These are phyloP conservation scores for Kazachstania viticola DNA, from an alignment of 805 yeast species.

Conservation along the genomic window DNA sequence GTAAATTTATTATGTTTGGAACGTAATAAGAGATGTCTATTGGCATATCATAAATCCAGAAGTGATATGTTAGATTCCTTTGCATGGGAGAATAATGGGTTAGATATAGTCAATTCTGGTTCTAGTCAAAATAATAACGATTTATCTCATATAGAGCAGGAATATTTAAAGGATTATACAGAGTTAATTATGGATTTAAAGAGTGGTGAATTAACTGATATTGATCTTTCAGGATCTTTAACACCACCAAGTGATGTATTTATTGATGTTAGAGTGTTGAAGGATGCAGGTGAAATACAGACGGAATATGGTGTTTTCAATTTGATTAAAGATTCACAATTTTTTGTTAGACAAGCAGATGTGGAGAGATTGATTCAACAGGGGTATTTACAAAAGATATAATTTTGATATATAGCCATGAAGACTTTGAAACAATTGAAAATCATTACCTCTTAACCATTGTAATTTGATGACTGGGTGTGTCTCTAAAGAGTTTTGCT, in stretches of 20 bases:
- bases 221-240: slow-evolving; percentile 80
- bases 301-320: slow-evolving; percentile 96
- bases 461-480: neutral
- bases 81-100: slow-evolving; percentile 57
- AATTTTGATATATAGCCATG: slow-evolving; percentile 5
- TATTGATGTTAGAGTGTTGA: slow-evolving; percentile 84
- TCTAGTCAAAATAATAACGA: slow-evolving; percentile 32
- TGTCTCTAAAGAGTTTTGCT: no score
- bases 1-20: slow-evolving; percentile 63
- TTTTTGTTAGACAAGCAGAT: slow-evolving; percentile 86
- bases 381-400: slow-evolving; percentile 75
- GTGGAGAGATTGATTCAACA: slow-evolving; percentile 91
- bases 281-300: slow-evolving; percentile 94
- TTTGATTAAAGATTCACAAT: slow-evolving; percentile 84
- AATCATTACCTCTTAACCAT: slow-evolving; percentile 1
- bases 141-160: slow-evolving; percentile 68
- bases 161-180: slow-evolving; percentile 58
- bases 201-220: slow-evolving; percentile 58
- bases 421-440: slow-evolving; percentile 1
- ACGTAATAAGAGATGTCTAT: slow-evolving; percentile 77
- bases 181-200: slow-evolving; percentile 66
- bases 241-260: slow-evolving; percentile 88
- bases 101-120: slow-evolving; percentile 25
- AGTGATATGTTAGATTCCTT: slow-evolving; percentile 53
- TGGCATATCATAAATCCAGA: slow-evolving; percentile 72